phyloP scores from a whole-genome alignment of 2,329 filamentous ascomycete species.

The Botrytis byssoidea region DNA sequence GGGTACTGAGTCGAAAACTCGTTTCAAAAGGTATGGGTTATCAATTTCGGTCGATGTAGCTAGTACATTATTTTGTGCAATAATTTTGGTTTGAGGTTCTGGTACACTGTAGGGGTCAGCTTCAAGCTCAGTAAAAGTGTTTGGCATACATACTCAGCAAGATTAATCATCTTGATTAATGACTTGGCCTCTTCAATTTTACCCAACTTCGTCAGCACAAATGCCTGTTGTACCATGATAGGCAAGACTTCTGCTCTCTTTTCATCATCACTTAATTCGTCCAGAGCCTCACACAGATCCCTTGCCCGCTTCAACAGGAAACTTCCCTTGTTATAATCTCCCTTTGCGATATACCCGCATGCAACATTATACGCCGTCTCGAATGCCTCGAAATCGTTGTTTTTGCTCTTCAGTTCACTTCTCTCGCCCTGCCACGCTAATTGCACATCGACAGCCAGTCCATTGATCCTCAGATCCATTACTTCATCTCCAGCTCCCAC shows the following conservation, averaged over 20 bases:
- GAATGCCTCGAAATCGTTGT: constrained; percentile 69
- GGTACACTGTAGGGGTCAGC: constrained; percentile 53
- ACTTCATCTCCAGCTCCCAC: constrained; percentile 57
- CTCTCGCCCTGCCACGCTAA: constrained; percentile 62
- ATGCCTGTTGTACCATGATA: constrained; percentile 74
- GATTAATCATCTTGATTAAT: constrained; percentile 60
- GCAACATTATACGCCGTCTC: constrained; percentile 81
- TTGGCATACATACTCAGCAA: constrained; percentile 54
- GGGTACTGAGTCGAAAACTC: constrained; percentile 56
- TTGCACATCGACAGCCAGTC: constrained; percentile 70
- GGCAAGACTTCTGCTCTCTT: constrained; percentile 72
- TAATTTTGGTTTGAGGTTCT: constrained; percentile 63
- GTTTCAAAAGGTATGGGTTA: constrained; percentile 69
- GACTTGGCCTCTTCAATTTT: constrained; percentile 63
- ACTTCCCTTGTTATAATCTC: constrained; percentile 62
- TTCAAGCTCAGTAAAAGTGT: constrained; percentile 15
- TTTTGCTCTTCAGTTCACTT: constrained; percentile 33
- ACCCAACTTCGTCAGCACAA: constrained; percentile 65
- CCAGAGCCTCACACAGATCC: constrained; percentile 68
- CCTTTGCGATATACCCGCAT: constrained; percentile 68
- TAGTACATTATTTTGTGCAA: constrained; percentile 64
- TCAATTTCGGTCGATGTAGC: constrained; percentile 44
- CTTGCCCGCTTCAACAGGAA: constrained; percentile 68
- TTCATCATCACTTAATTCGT: constrained; percentile 72
- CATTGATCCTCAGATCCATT: constrained; percentile 75